phyloP scores from a whole-genome alignment of 768 basidiomycete genomes.

The Mrakia hoshinonis region DNA sequence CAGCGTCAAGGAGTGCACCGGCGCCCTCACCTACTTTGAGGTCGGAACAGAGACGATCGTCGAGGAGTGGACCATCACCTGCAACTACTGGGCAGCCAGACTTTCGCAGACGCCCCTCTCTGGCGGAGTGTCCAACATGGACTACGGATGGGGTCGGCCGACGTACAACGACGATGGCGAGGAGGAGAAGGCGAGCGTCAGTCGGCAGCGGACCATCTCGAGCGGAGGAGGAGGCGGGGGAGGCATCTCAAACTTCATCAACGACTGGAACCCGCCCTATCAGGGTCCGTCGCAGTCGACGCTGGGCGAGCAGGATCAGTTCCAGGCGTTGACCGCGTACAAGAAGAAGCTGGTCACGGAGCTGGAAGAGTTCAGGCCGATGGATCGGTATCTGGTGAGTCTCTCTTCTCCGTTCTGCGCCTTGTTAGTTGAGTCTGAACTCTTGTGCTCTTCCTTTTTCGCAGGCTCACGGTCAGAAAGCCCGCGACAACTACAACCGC shows the following conservation, averaged over 20 bases:
- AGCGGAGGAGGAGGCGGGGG: background rate
- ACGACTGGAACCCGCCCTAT: constrained; percentile 89
- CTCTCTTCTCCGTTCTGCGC: constrained; percentile 18
- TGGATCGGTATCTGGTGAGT: constrained; percentile 65
- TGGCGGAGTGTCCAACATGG: constrained; percentile 98
- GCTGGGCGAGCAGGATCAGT: constrained; percentile 85
- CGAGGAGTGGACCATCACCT: constrained; percentile 95
- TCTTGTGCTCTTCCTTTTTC: background rate
- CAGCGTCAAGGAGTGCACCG: constrained; percentile 78
- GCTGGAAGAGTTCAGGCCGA: constrained; percentile 68
- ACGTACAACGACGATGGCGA: background rate
- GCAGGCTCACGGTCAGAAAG: constrained; percentile 62
- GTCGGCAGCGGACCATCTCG: constrained; percentile 4
- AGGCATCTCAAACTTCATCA: constrained; percentile 54
- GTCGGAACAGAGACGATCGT: constrained; percentile 98
- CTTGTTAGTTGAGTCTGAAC: background rate
- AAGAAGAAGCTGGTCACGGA: constrained; percentile 66
- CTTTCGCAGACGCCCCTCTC: constrained; percentile 89
- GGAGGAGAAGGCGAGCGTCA: background rate
- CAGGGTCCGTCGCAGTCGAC: constrained; percentile 72
- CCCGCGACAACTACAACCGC: constrained; percentile 83
- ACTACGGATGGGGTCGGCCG: constrained; percentile 71
- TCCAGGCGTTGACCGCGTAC: constrained; percentile 81
- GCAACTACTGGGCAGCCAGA: constrained; percentile 98
- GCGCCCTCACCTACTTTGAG: constrained; percentile 95